Evolutionary conservation across 2,329 filamentous ascomycete genomes (phyloP).

Genomic region (Diaporthe ilicicola): DNA sequence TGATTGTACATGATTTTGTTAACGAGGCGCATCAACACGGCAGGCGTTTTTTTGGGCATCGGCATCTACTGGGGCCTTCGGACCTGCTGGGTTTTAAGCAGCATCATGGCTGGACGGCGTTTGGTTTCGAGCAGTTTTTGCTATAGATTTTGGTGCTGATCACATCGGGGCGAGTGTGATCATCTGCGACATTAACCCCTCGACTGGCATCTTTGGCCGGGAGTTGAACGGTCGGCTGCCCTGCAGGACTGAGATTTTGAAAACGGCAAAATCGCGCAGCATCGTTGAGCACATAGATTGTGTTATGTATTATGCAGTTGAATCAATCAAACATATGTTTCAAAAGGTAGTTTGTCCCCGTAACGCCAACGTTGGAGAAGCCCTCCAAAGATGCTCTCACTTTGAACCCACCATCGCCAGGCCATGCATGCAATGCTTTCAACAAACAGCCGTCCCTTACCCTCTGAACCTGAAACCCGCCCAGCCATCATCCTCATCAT

Average conservation of each 20-base stretch:
- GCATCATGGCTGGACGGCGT: background rate
- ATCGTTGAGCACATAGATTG: background rate
- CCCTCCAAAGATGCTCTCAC: background rate
- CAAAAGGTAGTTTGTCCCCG: background rate
- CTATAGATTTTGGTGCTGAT: too few species aligned
- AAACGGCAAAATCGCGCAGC: background rate
- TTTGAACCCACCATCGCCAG: background rate
- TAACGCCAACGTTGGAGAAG: conserved; percentile 4
- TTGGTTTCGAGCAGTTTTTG: background rate
- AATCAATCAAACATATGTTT: background rate
- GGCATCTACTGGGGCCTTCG: too few species aligned
- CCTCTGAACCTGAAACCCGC: conserved; percentile 64
- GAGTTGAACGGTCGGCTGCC: background rate
- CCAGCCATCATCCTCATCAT: conserved; percentile 64
- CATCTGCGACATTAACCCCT: background rate
- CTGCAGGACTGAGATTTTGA: background rate
- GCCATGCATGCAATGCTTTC: background rate
- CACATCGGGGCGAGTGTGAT: background rate
- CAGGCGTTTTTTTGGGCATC: background rate
- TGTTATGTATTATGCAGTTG: background rate
- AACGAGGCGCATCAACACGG: background rate
- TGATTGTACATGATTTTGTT: background rate
- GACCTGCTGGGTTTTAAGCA: background rate
- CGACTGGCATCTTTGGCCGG: too few species aligned
- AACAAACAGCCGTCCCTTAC: background rate